These are phyloP conservation scores for Coemansia erecta DNA, from an alignment of 192 early-diverging fungal genomes.

Conservation along the genomic window DNA sequence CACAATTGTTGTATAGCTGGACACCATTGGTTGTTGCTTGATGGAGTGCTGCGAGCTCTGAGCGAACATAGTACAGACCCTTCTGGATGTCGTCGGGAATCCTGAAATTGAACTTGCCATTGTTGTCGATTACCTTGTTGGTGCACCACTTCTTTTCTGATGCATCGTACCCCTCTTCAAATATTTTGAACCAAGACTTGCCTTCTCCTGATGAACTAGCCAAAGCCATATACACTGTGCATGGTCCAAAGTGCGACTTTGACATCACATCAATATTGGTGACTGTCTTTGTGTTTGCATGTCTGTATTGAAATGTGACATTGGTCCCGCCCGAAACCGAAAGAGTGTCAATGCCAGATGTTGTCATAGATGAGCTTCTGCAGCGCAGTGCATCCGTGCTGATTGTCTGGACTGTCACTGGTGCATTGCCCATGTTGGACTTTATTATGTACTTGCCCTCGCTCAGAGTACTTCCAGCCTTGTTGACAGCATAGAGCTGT, in stretches of 20 bases:
- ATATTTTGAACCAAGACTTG: conserved; percentile 38
- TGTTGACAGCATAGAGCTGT: not conserved
- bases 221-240: conserved; percentile 28
- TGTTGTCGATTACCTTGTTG: conserved; percentile 21
- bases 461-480: not conserved
- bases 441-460: conserved; percentile 1
- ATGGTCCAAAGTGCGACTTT: conserved; percentile 21
- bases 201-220: conserved; percentile 17
- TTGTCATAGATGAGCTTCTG: conserved; percentile 3
- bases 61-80: conserved; percentile 11
- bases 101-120: conserved; percentile 19
- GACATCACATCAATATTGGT: conserved; percentile 3
- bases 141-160: conserved; percentile 31
- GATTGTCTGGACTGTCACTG: not conserved
- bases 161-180: conserved; percentile 26
- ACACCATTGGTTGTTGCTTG: not conserved
- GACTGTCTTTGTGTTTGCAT: not conserved
- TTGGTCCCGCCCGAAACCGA: not conserved
- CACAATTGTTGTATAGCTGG: conserved; percentile 5
- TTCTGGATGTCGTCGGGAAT: conserved; percentile 25
- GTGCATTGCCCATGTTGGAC: conserved; percentile 1
- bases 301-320: conserved; percentile 1
- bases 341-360: not conserved
- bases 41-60: conserved; percentile 2
- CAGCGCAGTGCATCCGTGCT: not conserved